Percentiles rank a stretch among this genome's conserved stretches.
phyloP scores from a whole-genome alignment of 179 eudicot genomes.

The Silene vulgaris region DNA sequence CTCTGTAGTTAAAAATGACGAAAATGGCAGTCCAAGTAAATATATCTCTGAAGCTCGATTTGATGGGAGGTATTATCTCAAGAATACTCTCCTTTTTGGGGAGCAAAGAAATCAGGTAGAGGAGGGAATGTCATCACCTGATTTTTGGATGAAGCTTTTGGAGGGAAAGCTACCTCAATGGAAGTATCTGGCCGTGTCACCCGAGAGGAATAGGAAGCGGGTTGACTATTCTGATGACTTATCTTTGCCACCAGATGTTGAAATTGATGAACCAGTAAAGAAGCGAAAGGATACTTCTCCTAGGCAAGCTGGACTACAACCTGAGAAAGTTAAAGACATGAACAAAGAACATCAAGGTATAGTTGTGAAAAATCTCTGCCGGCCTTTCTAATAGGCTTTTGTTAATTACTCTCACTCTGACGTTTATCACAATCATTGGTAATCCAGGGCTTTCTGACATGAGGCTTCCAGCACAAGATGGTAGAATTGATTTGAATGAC shows the following conservation, averaged over 20 bases:
- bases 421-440: not conserved
- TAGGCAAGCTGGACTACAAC: constrained; percentile 27
- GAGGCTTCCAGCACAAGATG: constrained; percentile 21
- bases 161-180: constrained; percentile 60
- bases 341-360: constrained; percentile 30
- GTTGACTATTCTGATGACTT: constrained; percentile 40
- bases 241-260: constrained; percentile 26
- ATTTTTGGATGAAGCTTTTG: constrained; percentile 65
- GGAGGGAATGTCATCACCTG: constrained; percentile 46
- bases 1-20: constrained; percentile 32
- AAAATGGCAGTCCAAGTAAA: constrained; percentile 21
- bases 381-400: not conserved
- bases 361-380: not conserved
- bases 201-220: constrained; percentile 72
- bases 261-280: constrained; percentile 44
- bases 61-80: constrained; percentile 44
- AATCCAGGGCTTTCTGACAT: constrained; percentile 17
- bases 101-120: constrained; percentile 42
- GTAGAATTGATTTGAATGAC: constrained; percentile 29
- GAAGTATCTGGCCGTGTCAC: constrained; percentile 47
- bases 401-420: not conserved
- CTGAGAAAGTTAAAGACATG: constrained; percentile 28
- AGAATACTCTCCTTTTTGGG: constrained; percentile 47
- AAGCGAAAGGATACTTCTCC: constrained; percentile 45
- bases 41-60: constrained; percentile 46